Base-by-base conservation (phyloP, 106 monocot genomes). In the Narthecium ossifragum region DNA sequence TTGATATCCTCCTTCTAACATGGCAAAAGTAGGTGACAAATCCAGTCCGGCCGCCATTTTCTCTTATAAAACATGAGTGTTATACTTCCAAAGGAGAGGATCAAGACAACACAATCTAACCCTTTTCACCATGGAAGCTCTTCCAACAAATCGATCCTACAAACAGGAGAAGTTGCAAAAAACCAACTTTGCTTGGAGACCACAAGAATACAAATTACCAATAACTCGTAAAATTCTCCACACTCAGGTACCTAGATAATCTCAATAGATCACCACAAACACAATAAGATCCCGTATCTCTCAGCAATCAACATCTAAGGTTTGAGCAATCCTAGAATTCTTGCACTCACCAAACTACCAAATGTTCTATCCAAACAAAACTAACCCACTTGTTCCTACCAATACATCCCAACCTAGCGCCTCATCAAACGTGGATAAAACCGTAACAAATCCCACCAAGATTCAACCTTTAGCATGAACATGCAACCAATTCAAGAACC, bases 41-140 rank as follows among this genome's bases (percentile, higher is more conserved):
- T 58, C 58, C 6, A 38, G 17, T 7, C 58, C 37, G 22, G 58
- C 37, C 37, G 38, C 58, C 58, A 58, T 58, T 4, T 58, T 38
- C 10, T 23, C 34, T 58, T 38, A 17, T 38, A 58, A 24, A 58
- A 20, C 58, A 58, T 49, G 17, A 49, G 23, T 9, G 18, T 12
- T 11, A 12, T 28, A 5, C 53, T 54, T 29, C 31, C 27, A 29
- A 54, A 27, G 13, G 11, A 54, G 5, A 31, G 30, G 5, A 1
- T 29, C 27, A 13, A 29, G 3, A n/a, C n/a, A n/a, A n/a, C 24
- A 29, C 53, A 54, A 49, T 5, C 53, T 24, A 54, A 54, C 1
- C 31, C 31, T 54, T 54, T 29, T 31, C 14, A n/a, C n/a, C 23
- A 23, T 15, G 3, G 49, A 3, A 2, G 9, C n/a, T 32, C 55